Base-by-base conservation (phyloP, 371 early-diverging fungal genomes). In the Circinella umbellata region DNA sequence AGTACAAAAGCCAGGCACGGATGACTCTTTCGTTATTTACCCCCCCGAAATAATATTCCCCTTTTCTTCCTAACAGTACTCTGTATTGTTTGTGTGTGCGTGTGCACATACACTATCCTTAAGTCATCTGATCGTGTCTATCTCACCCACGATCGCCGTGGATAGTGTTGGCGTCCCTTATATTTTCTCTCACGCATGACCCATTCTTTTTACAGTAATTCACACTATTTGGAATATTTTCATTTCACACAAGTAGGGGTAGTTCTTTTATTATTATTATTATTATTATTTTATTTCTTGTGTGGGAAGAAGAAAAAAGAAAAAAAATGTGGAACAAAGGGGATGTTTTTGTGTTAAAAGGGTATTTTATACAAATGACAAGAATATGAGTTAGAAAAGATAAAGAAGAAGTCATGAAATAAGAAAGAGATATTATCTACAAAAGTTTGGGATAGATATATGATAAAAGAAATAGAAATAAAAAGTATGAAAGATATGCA, bases 131-230 rank as follows among this genome's bases (percentile, higher is more conserved):
- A 57, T 57, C 57, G 57, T 57, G 11, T 27, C 7, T 34, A 57
- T 57, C 57, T 57, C 57, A 57, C 57, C 57, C 57, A 57, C 57
- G 57, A 57, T 57, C 57, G 57, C 57, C 57, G 57, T 57, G 57
- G 57, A 57, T 57, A 27, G 57, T 27, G 57, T 34, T 51, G 51
- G 51, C 57, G 57, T 57, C 51, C 51, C 51, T 51, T n/a, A 5
- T 51, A 1, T 5, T 51, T 51, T 57, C 57, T 57, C 57, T 57
- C 57, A 57, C 57, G 57, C 57, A 57, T 57, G 57, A 57, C 57
- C 35, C 14, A 34, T 57, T 34, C 20, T 57, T 57, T 57, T 57
- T 57, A 34, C 20, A 27, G 57, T 5, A 57, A 34, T 27, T 57
- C 35, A 15, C 15, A 13, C 7, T 0, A 57, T 27, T 57, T 27